Base-by-base conservation (phyloP, 345 rosid species). In the Euphorbia lathyris region DNA sequence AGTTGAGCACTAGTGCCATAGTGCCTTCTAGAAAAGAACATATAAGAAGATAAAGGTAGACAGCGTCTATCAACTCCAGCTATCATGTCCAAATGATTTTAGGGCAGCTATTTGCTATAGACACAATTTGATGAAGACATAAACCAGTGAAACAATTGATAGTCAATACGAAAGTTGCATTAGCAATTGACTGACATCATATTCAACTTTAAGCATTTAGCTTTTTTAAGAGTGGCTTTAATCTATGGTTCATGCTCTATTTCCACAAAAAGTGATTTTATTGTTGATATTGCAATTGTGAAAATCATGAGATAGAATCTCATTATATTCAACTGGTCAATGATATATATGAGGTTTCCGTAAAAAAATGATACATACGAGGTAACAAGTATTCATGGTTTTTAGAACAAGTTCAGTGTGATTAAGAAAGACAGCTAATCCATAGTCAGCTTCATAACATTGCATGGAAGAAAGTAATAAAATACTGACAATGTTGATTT, bases 251-350 rank as follows among this genome's bases (percentile, higher is more conserved):
- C 29, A 52, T 13, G 38, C 13, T 34, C 32, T 5, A 30, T 51
- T n/a, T 66, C 47, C 13, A 32, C 27, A 19, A 29, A 10, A 48
- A 52, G 42, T 52, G 32, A 66, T 52, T 58, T 30, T 27, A 16
- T 32, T 52, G 70, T 19, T 66, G 70, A 66, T 9, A 32, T 9
- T 52, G 45, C 45, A 50, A 26, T 26, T 27, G 60, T 52, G 1
- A 67, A 52, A 51, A 52, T 11, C 47, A 66, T 20, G 16, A 23
- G 30, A 30, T 16, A 36, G 59, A 56, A 67, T 66, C 38, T 65
- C 43, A 53, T 9, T 52, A 34, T 20, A 16, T 67, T 30, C 57
- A 60, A 67, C 23, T 9, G 50, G 63, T 14, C 20, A 53, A 40
- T 17, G 4, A 11, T 16, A 38, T 67, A 14, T 14, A 5, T 22